Conservation (phyloP, 2,329 filamentous ascomycete genomes). For the Dichotomopilus funicola region DNA sequence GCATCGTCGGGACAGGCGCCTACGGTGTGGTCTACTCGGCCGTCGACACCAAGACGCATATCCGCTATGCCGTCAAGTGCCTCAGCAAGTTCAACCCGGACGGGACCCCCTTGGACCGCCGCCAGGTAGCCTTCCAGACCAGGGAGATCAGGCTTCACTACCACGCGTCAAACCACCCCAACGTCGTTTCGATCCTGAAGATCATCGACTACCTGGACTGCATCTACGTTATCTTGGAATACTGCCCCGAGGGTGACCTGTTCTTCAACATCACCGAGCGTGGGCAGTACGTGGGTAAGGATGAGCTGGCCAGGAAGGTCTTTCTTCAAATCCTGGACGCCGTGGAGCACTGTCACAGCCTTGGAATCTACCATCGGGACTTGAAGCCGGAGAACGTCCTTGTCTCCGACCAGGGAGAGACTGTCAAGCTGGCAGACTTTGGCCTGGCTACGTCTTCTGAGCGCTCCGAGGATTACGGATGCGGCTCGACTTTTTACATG, state of each 20-base stretch:
- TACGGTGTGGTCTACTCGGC: slow-evolving; percentile 96
- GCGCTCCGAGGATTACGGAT: slow-evolving; percentile 89
- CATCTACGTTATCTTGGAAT: slow-evolving; percentile 94
- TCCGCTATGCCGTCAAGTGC: slow-evolving; percentile 91
- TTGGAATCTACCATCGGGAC: slow-evolving; percentile 95
- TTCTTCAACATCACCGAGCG: slow-evolving; percentile 97
- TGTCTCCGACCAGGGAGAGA: slow-evolving; percentile 79
- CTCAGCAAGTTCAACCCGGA: slow-evolving; percentile 81
- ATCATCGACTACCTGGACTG: slow-evolving; percentile 89
- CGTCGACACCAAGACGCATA: slow-evolving; percentile 72
- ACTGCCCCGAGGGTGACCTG: slow-evolving; percentile 91
- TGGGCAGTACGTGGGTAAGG: slow-evolving; percentile 88
- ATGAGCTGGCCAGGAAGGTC: slow-evolving; percentile 75
- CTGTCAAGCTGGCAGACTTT: slow-evolving; percentile 95
- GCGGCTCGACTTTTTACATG: slow-evolving; percentile 99
- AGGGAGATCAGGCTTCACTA: slow-evolving; percentile 91
- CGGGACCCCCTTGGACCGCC: slow-evolving; percentile 65
- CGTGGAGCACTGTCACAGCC: slow-evolving; percentile 86
- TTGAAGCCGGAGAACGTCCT: slow-evolving; percentile 98
- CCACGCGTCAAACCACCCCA: slow-evolving; percentile 78
- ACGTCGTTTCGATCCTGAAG: slow-evolving; percentile 88
- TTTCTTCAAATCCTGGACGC: slow-evolving; percentile 96
- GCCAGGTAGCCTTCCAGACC: slow-evolving; percentile 85
- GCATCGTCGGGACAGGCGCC: slow-evolving; percentile 84
- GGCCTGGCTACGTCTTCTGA: slow-evolving; percentile 82